Conservation (phyloP, 23 red algal species). For the Porphyridium purpureum region DNA sequence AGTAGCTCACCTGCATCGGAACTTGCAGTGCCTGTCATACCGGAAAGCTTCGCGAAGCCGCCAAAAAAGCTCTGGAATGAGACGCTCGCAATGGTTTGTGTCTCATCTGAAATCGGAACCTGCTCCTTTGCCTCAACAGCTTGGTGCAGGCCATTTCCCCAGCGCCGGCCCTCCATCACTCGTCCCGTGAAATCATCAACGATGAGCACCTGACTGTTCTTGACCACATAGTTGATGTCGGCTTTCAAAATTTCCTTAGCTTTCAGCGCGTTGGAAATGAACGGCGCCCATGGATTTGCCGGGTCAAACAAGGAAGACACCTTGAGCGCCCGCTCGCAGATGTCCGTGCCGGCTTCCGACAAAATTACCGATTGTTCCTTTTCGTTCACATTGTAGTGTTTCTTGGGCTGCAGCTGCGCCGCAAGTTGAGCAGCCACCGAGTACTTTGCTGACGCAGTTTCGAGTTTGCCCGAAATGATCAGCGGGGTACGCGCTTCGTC, state of each 20-base stretch:
- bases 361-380: conserved; percentile 82
- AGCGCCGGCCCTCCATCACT: conserved; percentile 66
- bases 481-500: conserved; percentile 97
- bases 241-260: conserved; percentile 79
- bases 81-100: conserved; percentile 45
- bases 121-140: conserved; percentile 91
- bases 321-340: conserved; percentile 56
- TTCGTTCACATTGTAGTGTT: conserved; percentile 76
- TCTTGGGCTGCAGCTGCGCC: conserved; percentile 14
- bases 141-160: conserved; percentile 94
- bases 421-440: conserved; percentile 41
- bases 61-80: conserved; percentile 95
- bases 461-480: conserved; percentile 63
- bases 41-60: conserved; percentile 56
- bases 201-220: conserved; percentile 54
- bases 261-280: conserved; percentile 77
- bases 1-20: conserved; percentile 67
- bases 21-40: conserved; percentile 91
- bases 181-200: conserved; percentile 90
- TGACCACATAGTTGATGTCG: conserved; percentile 83
- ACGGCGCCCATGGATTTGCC: conserved; percentile 65
- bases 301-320: conserved; percentile 51
- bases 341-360: conserved; percentile 47
- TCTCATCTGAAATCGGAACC: conserved; percentile 40
- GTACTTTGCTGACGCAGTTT: conserved; percentile 45